A percentile compares a stretch with the other conserved stretches of the same genome.
phyloP scores from a whole-genome alignment of 805 yeast species.

The Kluyveromyces lactis region DNA sequence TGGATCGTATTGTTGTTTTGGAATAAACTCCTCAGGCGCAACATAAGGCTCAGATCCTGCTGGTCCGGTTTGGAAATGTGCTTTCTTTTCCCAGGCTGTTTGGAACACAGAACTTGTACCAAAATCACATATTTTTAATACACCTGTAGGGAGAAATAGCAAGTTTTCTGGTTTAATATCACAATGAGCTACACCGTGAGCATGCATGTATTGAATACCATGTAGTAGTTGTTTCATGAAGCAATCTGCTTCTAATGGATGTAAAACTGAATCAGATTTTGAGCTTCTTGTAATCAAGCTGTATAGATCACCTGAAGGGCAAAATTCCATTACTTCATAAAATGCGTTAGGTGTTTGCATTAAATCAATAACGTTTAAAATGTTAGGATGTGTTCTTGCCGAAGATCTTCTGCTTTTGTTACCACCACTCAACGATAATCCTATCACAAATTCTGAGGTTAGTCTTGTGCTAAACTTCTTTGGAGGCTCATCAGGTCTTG shows the following conservation, averaged over 20 bases:
- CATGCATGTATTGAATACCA: constrained; percentile 80
- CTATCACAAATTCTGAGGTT: constrained; percentile 80
- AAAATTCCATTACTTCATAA: constrained; percentile 90
- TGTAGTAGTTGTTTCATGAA: constrained; percentile 77
- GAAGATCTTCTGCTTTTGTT: constrained; percentile 4
- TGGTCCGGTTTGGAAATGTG: constrained; percentile 61
- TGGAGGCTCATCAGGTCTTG: constrained; percentile 75
- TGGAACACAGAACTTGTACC: constrained; percentile 88
- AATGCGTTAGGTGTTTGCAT: constrained; percentile 65
- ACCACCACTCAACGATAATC: constrained; percentile 64
- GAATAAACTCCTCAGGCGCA: constrained; percentile 77
- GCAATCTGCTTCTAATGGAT: constrained; percentile 73
- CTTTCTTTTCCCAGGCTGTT: constrained; percentile 79
- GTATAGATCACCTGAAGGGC: constrained; percentile 75
- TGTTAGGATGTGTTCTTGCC: constrained; percentile 37
- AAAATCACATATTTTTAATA: constrained; percentile 70
- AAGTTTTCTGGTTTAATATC: constrained; percentile 88
- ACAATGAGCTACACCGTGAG: constrained; percentile 89
- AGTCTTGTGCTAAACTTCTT: constrained; percentile 85
- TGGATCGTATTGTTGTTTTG: constrained; percentile 57
- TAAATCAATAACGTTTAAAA: constrained; percentile 71
- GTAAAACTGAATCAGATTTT: constrained; percentile 41
- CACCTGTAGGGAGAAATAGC: constrained; percentile 56
- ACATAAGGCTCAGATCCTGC: constrained; percentile 88
- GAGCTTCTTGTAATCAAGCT: constrained; percentile 43